Percentiles rank a stretch among this genome's conserved stretches.
These are phyloP conservation scores for Phascolomyces articulosus DNA, from an alignment of 371 early-diverging fungal species.

Conservation along the genomic window DNA sequence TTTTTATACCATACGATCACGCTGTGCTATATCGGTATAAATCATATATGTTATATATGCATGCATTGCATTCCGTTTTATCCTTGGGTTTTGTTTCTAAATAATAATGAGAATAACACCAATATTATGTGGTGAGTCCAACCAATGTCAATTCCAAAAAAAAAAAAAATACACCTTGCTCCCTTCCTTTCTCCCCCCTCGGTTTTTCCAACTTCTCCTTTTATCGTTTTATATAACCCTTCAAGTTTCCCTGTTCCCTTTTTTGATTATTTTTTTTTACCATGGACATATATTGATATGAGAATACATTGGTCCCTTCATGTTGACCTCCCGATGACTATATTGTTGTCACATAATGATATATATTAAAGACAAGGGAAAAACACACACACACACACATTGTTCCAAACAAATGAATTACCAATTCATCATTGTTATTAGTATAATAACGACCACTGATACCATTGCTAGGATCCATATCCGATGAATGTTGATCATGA, in stretches of 20 bases:
- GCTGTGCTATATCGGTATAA: conserved; percentile 47
- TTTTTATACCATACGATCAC: conserved; percentile 6
- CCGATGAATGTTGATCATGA: background rate
- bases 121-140: too few relatives aligned
- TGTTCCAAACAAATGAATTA: too few relatives aligned
- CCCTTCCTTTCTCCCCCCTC: background rate
- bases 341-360: too few relatives aligned
- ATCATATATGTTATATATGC: conserved; percentile 64
- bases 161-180: too few relatives aligned
- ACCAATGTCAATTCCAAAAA: conserved; percentile 8
- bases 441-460: background rate
- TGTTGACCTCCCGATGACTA: background rate
- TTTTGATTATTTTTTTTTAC: too few relatives aligned
- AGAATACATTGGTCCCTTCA: conserved; percentile 14
- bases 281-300: conserved; percentile 32
- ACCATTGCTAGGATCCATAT: too few relatives aligned
- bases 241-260: too few relatives aligned
- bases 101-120: background rate
- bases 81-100: conserved; percentile 56
- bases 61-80: conserved; percentile 61
- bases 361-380: too few relatives aligned
- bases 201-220: background rate
- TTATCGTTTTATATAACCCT: too few relatives aligned
- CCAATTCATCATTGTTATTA: background rate
- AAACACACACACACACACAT: too few relatives aligned